These are phyloP conservation scores for Alnus glutinosa DNA, from an alignment of 306 rosid genomes.

Conservation along the genomic window DNA sequence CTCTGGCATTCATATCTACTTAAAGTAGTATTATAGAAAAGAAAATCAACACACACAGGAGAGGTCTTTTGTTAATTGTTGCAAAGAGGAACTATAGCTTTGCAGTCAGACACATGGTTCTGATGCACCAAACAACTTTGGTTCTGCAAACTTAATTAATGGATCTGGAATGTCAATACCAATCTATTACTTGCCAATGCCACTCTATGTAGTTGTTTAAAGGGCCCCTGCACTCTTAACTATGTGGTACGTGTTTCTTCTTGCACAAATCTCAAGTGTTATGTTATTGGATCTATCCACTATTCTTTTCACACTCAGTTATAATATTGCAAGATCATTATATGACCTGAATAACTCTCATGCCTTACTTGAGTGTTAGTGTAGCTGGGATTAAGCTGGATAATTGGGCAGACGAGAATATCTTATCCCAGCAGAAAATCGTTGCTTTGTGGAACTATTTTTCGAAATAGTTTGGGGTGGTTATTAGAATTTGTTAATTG, in stretches of 20 bases:
- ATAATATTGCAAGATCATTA: background rate
- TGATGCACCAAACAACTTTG: background rate
- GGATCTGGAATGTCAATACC: background rate
- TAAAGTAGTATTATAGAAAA: background rate
- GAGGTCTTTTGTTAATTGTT: background rate
- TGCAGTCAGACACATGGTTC: background rate
- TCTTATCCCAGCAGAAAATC: background rate
- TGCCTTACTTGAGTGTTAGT: background rate
- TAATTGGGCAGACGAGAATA: background rate
- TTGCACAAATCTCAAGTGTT: background rate
- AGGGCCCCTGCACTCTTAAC: background rate
- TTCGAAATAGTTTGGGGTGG: background rate
- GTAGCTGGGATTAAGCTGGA: background rate
- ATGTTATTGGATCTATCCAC: background rate
- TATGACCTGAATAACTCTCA: background rate
- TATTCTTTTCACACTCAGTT: background rate
- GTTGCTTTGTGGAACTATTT: background rate
- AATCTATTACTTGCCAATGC: background rate
- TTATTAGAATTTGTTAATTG: background rate
- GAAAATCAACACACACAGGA: background rate
- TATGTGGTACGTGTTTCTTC: background rate
- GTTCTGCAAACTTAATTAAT: background rate
- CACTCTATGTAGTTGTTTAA: background rate
- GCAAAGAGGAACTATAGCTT: background rate
- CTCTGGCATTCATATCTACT: background rate